Evolutionary conservation across 176 grass and related monocot species (phyloP).

Genomic region (Musa acuminata): DNA sequence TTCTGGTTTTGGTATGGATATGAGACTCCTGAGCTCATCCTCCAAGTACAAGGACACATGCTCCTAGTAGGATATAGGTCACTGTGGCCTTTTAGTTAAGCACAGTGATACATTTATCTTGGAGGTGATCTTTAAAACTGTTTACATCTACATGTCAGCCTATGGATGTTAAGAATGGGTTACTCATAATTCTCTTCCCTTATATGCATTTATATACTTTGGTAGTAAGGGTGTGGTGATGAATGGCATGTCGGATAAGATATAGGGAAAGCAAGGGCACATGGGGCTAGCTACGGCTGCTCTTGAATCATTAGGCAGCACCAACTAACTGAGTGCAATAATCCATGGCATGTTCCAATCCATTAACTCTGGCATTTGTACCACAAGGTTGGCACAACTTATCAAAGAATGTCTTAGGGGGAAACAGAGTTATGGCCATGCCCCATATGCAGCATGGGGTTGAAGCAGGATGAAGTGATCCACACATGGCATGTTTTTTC

Average conservation of each 20-base stretch:
- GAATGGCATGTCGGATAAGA: slow-evolving; percentile 14
- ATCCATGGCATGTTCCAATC: slow-evolving; percentile 8
- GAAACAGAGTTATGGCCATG: too few relatives aligned
- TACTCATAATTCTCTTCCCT: neutral
- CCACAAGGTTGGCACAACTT: slow-evolving; percentile 1
- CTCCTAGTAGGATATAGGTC: neutral
- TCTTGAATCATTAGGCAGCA: neutral
- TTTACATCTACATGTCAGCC: too few relatives aligned
- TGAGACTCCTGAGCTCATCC: neutral
- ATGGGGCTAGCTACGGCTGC: slow-evolving; percentile 14
- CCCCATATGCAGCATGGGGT: too few relatives aligned
- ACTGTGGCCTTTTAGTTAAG: neutral
- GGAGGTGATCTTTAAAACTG: too few relatives aligned
- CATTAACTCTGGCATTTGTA: slow-evolving; percentile 1
- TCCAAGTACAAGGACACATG: neutral
- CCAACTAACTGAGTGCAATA: slow-evolving; percentile 3
- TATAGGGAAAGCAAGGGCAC: slow-evolving; percentile 27
- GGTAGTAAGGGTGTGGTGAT: slow-evolving; percentile 3
- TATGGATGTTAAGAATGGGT: too few relatives aligned
- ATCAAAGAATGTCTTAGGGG: too few relatives aligned
- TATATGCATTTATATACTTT: too few relatives aligned
- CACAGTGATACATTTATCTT: neutral
- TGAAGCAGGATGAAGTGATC: too few relatives aligned
- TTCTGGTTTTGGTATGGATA: too few relatives aligned
- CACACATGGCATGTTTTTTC: too few relatives aligned